These are phyloP conservation scores for Gliomastix tumulicola DNA, from an alignment of 2,329 filamentous ascomycete genomes.

Conservation along the genomic window DNA sequence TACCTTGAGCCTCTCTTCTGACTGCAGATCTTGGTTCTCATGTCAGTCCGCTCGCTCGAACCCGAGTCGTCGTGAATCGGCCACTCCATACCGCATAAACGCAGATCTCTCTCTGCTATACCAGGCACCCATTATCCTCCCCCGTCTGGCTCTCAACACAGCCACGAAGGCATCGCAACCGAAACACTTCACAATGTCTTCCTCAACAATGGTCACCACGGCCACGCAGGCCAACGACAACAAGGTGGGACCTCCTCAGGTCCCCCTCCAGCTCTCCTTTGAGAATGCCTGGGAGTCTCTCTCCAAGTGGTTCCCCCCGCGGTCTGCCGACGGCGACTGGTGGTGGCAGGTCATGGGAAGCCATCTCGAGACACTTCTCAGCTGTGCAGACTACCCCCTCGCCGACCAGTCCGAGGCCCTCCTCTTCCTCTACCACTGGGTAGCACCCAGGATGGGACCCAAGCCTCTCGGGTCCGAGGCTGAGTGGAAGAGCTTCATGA, in stretches of 20 bases:
- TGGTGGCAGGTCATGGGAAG: not conserved
- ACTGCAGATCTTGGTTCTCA: too few species aligned
- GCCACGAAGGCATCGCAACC: too few species aligned
- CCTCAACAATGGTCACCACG: not conserved
- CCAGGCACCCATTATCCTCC: too few species aligned
- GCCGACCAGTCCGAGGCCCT: not conserved
- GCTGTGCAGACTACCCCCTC: not conserved
- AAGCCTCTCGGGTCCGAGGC: not conserved
- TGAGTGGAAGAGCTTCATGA: constrained; percentile 30
- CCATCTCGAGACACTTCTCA: not conserved
- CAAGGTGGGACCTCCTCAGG: not conserved
- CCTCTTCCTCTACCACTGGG: not conserved
- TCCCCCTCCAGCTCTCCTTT: not conserved
- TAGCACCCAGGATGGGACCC: not conserved
- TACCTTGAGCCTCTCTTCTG: too few species aligned
- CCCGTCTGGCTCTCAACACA: too few species aligned
- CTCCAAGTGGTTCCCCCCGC: not conserved
- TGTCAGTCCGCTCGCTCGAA: too few species aligned
- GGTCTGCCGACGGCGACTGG: not conserved
- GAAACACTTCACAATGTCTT: too few species aligned
- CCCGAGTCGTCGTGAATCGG: too few species aligned
- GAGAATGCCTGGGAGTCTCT: not conserved
- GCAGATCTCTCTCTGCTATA: too few species aligned
- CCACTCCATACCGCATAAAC: too few species aligned
- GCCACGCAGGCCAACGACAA: not conserved